Evolutionary conservation across 2,329 filamentous ascomycete genomes (phyloP).

Genomic region (Hirsutella minnesotensis): DNA sequence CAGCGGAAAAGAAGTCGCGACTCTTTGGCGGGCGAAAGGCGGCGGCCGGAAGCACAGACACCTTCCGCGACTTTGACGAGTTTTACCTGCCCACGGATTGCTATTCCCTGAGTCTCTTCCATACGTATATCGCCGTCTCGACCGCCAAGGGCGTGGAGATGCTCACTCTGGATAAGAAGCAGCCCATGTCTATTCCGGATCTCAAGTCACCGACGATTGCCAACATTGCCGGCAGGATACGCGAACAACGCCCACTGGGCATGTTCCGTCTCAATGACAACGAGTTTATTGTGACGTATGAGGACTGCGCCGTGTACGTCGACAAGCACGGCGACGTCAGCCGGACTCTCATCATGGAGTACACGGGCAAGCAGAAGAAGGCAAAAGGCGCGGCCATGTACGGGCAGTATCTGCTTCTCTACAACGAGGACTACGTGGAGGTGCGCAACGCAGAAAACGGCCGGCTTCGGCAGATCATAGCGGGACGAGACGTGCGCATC

Average conservation of each 20-base stretch:
- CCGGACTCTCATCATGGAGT: slow-evolving; percentile 93
- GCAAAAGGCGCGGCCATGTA: slow-evolving; percentile 81
- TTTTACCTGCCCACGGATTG: slow-evolving; percentile 97
- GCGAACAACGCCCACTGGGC: slow-evolving; percentile 72
- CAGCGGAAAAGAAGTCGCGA: slow-evolving; percentile 69
- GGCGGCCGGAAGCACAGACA: slow-evolving; percentile 68
- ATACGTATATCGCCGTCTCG: slow-evolving; percentile 82
- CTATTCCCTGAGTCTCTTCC: slow-evolving; percentile 91
- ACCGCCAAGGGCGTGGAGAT: slow-evolving; percentile 92
- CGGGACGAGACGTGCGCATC: slow-evolving; percentile 78
- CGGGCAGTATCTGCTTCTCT: slow-evolving; percentile 81
- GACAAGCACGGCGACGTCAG: slow-evolving; percentile 97
- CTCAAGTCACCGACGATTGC: slow-evolving; percentile 66
- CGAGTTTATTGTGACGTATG: slow-evolving; percentile 87
- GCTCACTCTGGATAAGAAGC: slow-evolving; percentile 93
- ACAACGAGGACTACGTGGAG: slow-evolving; percentile 94
- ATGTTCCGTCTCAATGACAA: slow-evolving; percentile 94
- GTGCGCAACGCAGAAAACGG: slow-evolving; percentile 95
- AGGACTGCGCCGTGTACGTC: slow-evolving; percentile 93
- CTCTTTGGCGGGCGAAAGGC: slow-evolving; percentile 46
- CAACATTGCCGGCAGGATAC: slow-evolving; percentile 75
- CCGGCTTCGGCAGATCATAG: slow-evolving; percentile 83
- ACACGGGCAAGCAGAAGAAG: slow-evolving; percentile 74
- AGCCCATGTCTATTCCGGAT: slow-evolving; percentile 86
- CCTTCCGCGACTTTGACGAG: slow-evolving; percentile 96